Conservation (phyloP, 2,329 filamentous ascomycete species). For the Tolypocladium nubicola region DNA sequence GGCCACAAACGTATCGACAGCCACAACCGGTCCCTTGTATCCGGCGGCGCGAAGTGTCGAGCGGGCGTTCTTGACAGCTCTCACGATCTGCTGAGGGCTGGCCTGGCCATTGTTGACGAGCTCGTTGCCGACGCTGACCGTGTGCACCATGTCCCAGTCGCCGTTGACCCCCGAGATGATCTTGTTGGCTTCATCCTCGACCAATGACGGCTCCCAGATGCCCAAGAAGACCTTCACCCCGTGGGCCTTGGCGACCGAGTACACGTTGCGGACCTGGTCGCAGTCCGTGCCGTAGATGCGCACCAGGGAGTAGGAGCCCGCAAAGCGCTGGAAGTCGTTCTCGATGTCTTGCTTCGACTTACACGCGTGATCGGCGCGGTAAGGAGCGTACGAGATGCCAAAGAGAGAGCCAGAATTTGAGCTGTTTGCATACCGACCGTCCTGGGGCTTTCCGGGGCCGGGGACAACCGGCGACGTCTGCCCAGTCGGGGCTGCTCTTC, state of each 20-base stretch:
- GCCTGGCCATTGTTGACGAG: conserved; percentile 55
- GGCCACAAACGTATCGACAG: conserved; percentile 68
- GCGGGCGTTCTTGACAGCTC: conserved; percentile 48
- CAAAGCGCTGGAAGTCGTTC: conserved; percentile 49
- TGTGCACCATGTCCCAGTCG: conserved; percentile 60
- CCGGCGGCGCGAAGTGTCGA: conserved; percentile 47
- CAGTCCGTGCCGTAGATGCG: conserved; percentile 78
- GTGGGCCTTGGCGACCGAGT: conserved; percentile 51
- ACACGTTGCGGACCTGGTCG: conserved; percentile 54
- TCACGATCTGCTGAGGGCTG: conserved; percentile 42
- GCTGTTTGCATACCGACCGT: neutral
- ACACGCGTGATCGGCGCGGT: conserved; percentile 46
- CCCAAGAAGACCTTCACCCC: conserved; percentile 65
- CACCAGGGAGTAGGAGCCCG: conserved; percentile 46
- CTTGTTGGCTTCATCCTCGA: conserved; percentile 44
- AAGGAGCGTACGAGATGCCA: conserved; percentile 39
- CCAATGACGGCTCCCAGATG: conserved; percentile 52
- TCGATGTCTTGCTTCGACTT: conserved; percentile 54
- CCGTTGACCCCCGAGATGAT: conserved; percentile 49
- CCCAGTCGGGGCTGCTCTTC: neutral
- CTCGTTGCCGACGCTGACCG: conserved; percentile 74
- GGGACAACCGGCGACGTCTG: neutral
- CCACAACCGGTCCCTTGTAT: conserved; percentile 64
- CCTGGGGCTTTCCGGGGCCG: neutral
- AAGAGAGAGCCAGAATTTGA: conserved; percentile 8